Evolutionary conservation across 2,329 filamentous ascomycete genomes (phyloP), one percentile per base, ranked within the genome.

Genomic region (Sclerotinia glacialis): DNA sequence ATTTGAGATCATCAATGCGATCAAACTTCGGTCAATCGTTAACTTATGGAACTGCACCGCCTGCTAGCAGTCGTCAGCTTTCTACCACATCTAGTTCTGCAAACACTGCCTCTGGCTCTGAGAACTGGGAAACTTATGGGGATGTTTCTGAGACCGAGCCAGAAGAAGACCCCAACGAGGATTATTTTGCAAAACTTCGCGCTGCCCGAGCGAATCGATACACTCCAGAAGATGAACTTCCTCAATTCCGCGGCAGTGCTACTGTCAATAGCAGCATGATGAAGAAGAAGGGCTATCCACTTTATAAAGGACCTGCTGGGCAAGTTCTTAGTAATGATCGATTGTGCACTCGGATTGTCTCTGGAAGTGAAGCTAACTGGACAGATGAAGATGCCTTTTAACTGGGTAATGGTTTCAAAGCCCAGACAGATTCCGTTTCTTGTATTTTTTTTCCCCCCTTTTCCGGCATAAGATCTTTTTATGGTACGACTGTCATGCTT

Each of bases 81-180:
- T 92, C 89, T 8, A 87, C 87, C 71, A 89, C 89, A 0, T 93
- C 91, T 2, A 80, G 80, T 2, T 79, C 81, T 28, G 80, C 80
- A n/a, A 92, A 90, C 1, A 83, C 83, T 28, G 83, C 90, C 34
- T 92, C 91, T 6, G 92, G 91, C 1, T 96, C 92, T 4, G 94
- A 98, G 79, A 98, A 98, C 77, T 98, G 94, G 94, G 94, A 98
- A 78, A 97, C 93, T 12, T 98, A 95, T 74, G 93, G 95, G 72
- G 92, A 96, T 76, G 87, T 85, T 71, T 92, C 89, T 69, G 89
- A 92, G 74, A 92, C 89, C 69, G 89, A 92, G 73, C 86, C 89
- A 0, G 90, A 92, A 73, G 83, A 84, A 31, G 93, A 97, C 76
- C 85, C 85, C 0, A 88, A 88, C 5, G 91, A 95, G 68, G 94